A percentile compares a stretch with the other conserved stretches of the same genome.
These are phyloP conservation scores for Colletotrichum abscissum DNA, from an alignment of 2,329 filamentous ascomycete genomes.

Conservation along the genomic window DNA sequence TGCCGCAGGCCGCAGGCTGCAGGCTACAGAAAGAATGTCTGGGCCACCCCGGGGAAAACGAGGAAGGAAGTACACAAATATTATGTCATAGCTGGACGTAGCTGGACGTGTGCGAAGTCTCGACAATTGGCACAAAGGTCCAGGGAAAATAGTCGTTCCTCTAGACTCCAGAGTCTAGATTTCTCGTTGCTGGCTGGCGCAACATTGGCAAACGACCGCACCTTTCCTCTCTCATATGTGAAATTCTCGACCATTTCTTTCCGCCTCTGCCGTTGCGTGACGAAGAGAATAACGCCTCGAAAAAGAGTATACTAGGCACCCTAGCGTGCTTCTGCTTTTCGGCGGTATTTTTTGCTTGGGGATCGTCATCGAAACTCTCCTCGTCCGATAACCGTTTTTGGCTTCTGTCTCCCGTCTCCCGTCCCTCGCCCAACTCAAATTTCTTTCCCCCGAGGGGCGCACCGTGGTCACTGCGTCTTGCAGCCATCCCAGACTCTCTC, in stretches of 20 bases:
- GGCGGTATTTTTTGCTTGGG: background rate
- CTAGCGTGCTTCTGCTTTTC: background rate
- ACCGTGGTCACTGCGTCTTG: constrained; percentile 12
- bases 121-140: background rate
- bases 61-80: constrained; percentile 7
- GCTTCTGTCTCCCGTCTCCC: constrained; percentile 15
- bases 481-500: background rate
- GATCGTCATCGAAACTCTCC: constrained; percentile 22
- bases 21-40: background rate
- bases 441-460: background rate
- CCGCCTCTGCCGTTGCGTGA: background rate
- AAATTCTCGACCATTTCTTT: background rate
- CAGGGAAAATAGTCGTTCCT: background rate
- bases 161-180: background rate
- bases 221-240: constrained; percentile 10
- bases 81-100: constrained; percentile 30
- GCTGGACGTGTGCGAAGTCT: background rate
- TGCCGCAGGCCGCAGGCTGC: no score
- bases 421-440: constrained; percentile 14
- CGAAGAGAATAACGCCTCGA: background rate
- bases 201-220: background rate
- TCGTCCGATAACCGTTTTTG: constrained; percentile 25
- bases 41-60: background rate
- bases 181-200: background rate
- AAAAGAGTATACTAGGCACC: background rate